Percentiles rank a stretch among this genome's conserved stretches.
Evolutionary conservation across 371 early-diverging fungal species (phyloP).

Genomic region (Mucor racemosus): DNA sequence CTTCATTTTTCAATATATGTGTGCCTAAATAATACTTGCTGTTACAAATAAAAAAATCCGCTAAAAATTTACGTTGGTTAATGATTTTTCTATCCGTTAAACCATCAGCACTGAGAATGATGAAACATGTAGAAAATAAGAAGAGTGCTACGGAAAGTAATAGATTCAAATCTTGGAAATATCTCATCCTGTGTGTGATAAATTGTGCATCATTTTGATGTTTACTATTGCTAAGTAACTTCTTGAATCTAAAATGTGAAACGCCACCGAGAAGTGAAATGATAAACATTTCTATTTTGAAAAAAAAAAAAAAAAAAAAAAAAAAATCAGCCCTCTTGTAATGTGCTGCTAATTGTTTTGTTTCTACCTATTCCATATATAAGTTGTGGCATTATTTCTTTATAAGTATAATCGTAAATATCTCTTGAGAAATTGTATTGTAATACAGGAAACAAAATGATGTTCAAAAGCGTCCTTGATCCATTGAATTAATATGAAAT

Average conservation of each 20-base stretch:
- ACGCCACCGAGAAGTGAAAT: slow-evolving; percentile 45
- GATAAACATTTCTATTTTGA: slow-evolving; percentile 35
- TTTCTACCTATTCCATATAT: slow-evolving; percentile 47
- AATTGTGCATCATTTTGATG: slow-evolving; percentile 32
- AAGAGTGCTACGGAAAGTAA: slow-evolving; percentile 41
- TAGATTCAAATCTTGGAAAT: slow-evolving; percentile 54
- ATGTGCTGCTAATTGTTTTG: not conserved
- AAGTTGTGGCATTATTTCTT: slow-evolving; percentile 55
- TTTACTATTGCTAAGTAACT: slow-evolving; percentile 33
- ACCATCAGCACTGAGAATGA: slow-evolving; percentile 49
- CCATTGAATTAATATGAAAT: not conserved
- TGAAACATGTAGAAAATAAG: slow-evolving; percentile 34
- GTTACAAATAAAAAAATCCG: slow-evolving; percentile 54
- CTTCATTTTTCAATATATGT: not conserved
- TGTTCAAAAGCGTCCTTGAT: slow-evolving; percentile 38
- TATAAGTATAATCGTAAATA: slow-evolving; percentile 44
- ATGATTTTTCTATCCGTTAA: slow-evolving; percentile 35
- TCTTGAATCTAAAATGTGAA: slow-evolving; percentile 52
- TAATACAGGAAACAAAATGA: slow-evolving; percentile 47
- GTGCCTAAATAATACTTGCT: slow-evolving; percentile 25
- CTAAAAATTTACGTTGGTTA: slow-evolving; percentile 43
- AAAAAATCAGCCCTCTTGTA: not conserved
- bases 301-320: too few relatives aligned
- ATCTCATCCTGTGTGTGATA: slow-evolving; percentile 42
- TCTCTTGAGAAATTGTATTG: slow-evolving; percentile 49